phyloP scores from a whole-genome alignment of 2,329 filamentous ascomycete genomes.

The Trichoderma atrobrunneum region DNA sequence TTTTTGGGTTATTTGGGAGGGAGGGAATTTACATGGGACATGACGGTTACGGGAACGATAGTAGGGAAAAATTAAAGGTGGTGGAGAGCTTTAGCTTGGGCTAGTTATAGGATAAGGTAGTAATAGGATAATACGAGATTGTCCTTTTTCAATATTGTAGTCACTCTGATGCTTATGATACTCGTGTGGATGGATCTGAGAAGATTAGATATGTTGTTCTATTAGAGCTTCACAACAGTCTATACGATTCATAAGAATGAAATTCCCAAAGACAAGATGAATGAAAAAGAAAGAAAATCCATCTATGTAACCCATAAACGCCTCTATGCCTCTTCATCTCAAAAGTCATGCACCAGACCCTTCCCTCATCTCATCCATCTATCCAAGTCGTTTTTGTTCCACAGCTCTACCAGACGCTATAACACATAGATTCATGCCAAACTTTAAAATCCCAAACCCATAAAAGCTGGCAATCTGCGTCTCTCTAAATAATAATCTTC shows the following conservation, averaged over 20 bases:
- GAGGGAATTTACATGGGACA: not conserved
- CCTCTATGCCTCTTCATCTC: constrained; percentile 21
- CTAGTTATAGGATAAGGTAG: not conserved
- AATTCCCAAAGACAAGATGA: not conserved
- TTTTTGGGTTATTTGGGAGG: not conserved
- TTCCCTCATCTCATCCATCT: not conserved
- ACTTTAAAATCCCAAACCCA: not conserved
- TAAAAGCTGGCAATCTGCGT: not conserved
- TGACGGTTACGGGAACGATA: not conserved
- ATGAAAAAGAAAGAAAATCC: not conserved
- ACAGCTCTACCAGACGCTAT: constrained; percentile 1
- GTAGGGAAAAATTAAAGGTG: not conserved
- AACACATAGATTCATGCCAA: not conserved
- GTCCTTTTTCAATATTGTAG: not conserved
- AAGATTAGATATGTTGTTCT: not conserved
- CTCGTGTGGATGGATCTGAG: not conserved
- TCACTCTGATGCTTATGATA: not conserved
- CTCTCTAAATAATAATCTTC: not conserved
- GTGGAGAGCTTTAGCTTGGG: not conserved
- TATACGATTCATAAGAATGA: not conserved
- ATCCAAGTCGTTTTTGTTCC: not conserved
- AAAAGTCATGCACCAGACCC: not conserved
- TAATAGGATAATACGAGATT: not conserved
- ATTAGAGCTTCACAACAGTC: not conserved
- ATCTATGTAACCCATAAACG: constrained; percentile 20